These are phyloP conservation scores for Hibiscus mutabilis DNA, from an alignment of 345 rosid species.

Conservation along the genomic window DNA sequence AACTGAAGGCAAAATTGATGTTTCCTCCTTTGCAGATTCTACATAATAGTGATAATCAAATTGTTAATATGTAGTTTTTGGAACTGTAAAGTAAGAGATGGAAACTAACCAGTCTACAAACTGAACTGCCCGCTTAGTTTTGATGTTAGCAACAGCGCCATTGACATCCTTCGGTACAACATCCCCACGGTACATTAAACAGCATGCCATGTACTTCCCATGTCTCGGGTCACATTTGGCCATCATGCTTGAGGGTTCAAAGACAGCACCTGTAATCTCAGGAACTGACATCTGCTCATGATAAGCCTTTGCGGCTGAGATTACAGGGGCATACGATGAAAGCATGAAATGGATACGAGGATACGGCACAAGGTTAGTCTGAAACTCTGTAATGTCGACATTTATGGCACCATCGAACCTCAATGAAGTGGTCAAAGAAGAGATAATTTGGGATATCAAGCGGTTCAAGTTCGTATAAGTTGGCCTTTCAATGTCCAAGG, in stretches of 20 bases:
- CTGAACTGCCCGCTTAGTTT: constrained; percentile 72
- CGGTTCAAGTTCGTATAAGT: constrained; percentile 72
- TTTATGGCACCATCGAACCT: constrained; percentile 84
- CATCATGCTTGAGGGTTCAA: constrained; percentile 87
- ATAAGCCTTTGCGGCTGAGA: constrained; percentile 73
- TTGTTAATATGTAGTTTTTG: neutral
- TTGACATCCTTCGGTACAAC: constrained; percentile 82
- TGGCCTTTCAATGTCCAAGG: constrained; percentile 75
- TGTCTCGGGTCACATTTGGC: constrained; percentile 87
- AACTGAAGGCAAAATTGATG: neutral
- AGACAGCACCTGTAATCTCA: constrained; percentile 67
- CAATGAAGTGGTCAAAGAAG: constrained; percentile 70
- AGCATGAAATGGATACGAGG: constrained; percentile 87
- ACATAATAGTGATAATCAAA: neutral
- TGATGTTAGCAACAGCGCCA: constrained; percentile 63
- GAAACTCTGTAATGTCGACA: constrained; percentile 74
- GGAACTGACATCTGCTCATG: constrained; percentile 74
- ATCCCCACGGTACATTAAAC: constrained; percentile 82
- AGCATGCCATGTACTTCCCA: constrained; percentile 84
- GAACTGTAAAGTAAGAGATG: neutral
- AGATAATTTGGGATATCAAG: constrained; percentile 64
- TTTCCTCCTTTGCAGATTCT: neutral
- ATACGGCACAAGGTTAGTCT: constrained; percentile 77
- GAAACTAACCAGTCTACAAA: constrained; percentile 74
- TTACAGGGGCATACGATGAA: constrained; percentile 77